These are phyloP conservation scores for Eucalyptus paniculata DNA, from an alignment of 345 rosid genomes.

Conservation along the genomic window DNA sequence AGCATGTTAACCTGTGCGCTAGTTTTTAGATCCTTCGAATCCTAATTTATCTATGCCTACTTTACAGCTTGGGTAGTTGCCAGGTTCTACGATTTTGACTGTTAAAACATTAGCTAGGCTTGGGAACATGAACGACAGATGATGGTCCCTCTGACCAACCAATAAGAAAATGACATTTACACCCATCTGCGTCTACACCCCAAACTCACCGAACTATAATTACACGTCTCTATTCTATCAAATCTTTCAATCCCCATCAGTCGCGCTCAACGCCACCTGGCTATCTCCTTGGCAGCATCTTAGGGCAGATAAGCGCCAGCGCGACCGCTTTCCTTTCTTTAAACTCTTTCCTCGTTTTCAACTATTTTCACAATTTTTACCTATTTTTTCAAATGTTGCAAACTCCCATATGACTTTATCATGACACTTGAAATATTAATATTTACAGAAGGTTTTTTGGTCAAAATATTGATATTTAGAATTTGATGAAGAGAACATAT, in stretches of 20 bases:
- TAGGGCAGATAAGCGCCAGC: background rate
- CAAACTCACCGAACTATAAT: too few relatives aligned
- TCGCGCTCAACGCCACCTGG: accelerated
- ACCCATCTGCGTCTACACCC: background rate
- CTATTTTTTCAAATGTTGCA: background rate
- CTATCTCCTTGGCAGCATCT: background rate
- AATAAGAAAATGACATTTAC: background rate
- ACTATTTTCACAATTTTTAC: too few relatives aligned
- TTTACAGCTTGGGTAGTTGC: background rate
- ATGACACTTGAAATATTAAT: background rate
- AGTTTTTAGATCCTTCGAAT: background rate
- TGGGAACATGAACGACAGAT: background rate
- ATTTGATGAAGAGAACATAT: background rate
- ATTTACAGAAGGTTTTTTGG: background rate
- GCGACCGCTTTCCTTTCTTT: background rate
- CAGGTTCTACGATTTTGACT: background rate
- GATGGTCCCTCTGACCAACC: background rate
- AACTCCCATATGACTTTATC: too few relatives aligned
- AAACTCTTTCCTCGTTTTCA: too few relatives aligned
- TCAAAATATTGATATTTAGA: background rate
- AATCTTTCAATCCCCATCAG: background rate
- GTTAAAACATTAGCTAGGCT: background rate
- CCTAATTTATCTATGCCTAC: background rate
- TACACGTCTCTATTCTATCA: background rate
- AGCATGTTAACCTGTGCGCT: background rate